These are phyloP conservation scores for Lentinula sp. DNA, from an alignment of 768 basidiomycete genomes.

Conservation along the genomic window DNA sequence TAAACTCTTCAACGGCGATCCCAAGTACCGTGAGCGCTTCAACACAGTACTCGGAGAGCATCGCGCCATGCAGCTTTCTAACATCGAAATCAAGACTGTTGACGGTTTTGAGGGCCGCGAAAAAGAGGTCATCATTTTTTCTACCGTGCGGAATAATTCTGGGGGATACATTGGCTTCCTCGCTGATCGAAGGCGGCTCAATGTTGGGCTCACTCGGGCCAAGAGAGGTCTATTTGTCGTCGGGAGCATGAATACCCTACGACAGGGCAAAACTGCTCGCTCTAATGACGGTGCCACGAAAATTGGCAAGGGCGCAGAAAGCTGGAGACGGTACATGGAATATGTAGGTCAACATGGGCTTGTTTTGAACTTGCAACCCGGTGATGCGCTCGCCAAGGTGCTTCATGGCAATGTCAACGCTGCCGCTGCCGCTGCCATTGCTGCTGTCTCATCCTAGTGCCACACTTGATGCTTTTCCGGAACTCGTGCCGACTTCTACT, in stretches of 20 bases:
- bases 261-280: slow-evolving; percentile 33
- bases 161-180: slow-evolving; percentile 82
- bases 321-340: slow-evolving; percentile 58
- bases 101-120: slow-evolving; percentile 94
- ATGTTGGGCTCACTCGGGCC: slow-evolving; percentile 88
- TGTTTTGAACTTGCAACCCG: slow-evolving; percentile 26
- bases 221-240: slow-evolving; percentile 80
- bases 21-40: slow-evolving; percentile 49
- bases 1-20: slow-evolving; percentile 57
- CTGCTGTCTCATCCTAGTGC: neutral
- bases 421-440: slow-evolving; percentile 7
- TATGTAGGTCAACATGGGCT: slow-evolving; percentile 46
- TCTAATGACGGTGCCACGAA: slow-evolving; percentile 14
- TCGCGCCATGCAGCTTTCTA: slow-evolving; percentile 56
- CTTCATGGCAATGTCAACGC: slow-evolving; percentile 29
- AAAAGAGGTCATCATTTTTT: slow-evolving; percentile 90
- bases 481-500: neutral
- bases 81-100: slow-evolving; percentile 86
- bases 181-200: slow-evolving; percentile 78
- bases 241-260: slow-evolving; percentile 65
- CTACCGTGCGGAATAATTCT: slow-evolving; percentile 81
- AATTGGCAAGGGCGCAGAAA: slow-evolving; percentile 38
- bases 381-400: slow-evolving; percentile 35
- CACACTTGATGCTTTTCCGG: neutral
- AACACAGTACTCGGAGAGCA: slow-evolving; percentile 53